A percentile compares a stretch with the other conserved stretches of the same genome.
Evolutionary conservation across 78 protist species (phyloP).

Genomic region (Planoprotostelium fungivorum): DNA sequence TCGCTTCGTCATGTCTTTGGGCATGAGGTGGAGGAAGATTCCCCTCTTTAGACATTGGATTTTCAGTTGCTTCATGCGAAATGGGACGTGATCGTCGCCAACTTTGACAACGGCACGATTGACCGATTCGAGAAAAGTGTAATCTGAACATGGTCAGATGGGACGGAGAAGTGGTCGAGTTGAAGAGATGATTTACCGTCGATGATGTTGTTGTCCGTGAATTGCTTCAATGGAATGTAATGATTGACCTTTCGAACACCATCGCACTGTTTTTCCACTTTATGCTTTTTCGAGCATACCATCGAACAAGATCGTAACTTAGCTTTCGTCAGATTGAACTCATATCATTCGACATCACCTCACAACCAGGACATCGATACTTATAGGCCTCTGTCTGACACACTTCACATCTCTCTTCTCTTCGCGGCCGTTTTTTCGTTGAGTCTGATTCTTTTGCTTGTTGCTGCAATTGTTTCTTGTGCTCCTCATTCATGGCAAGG

Average conservation of each 20-base stretch:
- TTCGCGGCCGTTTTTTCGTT: neutral
- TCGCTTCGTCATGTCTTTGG: neutral
- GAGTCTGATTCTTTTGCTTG: neutral
- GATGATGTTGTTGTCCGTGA: neutral
- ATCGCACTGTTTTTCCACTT: neutral
- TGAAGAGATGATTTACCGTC: too few relatives aligned
- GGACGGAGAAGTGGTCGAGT: too few relatives aligned
- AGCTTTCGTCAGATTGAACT: neutral
- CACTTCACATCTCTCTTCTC: neutral
- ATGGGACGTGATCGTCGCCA: neutral
- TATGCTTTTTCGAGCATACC: neutral
- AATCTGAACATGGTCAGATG: too few relatives aligned
- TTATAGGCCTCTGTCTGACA: neutral
- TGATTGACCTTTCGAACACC: neutral
- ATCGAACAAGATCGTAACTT: neutral
- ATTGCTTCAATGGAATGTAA: neutral
- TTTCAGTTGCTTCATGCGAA: neutral
- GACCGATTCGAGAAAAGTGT: too few relatives aligned
- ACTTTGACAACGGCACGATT: too few relatives aligned
- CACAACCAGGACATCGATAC: neutral
- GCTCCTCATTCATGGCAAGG: neutral
- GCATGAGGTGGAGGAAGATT: neutral
- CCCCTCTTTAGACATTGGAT: neutral
- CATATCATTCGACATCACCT: neutral
- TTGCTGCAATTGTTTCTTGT: neutral